Evolutionary conservation across 805 yeast genomes (phyloP).

Genomic region (Metschnikowia peoriensis): DNA sequence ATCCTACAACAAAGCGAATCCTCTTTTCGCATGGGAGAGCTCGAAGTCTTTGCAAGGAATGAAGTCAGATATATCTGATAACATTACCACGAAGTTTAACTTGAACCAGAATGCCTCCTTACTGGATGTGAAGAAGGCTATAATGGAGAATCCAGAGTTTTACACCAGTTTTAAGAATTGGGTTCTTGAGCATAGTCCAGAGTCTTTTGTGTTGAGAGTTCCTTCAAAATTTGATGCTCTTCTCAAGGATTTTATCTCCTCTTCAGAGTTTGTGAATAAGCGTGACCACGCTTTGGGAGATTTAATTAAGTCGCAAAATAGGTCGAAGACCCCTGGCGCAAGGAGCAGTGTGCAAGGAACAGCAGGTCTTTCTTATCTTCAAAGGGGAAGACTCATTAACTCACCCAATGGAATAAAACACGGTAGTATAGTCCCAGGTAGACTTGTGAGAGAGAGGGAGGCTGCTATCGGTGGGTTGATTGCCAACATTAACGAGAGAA

Average conservation of each 20-base stretch:
- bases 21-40: slow-evolving; percentile 40
- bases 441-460: slow-evolving; percentile 50
- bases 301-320: slow-evolving; percentile 18
- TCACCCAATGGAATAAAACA: slow-evolving; percentile 67
- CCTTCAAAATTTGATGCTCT: slow-evolving; percentile 26
- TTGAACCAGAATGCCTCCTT: slow-evolving; percentile 27
- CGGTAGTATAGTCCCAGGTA: slow-evolving; percentile 63
- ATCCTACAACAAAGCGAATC: slow-evolving; percentile 32
- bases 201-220: slow-evolving; percentile 25
- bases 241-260: slow-evolving; percentile 33
- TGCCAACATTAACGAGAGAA: slow-evolving; percentile 33
- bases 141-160: slow-evolving; percentile 43
- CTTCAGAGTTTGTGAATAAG: slow-evolving; percentile 22
- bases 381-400: slow-evolving; percentile 65
- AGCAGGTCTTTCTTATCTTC: slow-evolving; percentile 71
- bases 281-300: slow-evolving; percentile 23
- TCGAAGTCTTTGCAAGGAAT: slow-evolving; percentile 19
- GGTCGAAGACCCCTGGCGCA: slow-evolving; percentile 8
- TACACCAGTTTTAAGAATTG: slow-evolving; percentile 55
- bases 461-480: slow-evolving; percentile 60
- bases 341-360: slow-evolving; percentile 52
- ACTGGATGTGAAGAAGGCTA: slow-evolving; percentile 29
- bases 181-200: slow-evolving; percentile 51
- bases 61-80: slow-evolving; percentile 21
- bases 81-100: slow-evolving; percentile 32